A percentile compares a stretch with the other conserved stretches of the same genome.
Conservation (phyloP, 2,329 filamentous ascomycete species). For the Colletotrichum siamense region DNA sequence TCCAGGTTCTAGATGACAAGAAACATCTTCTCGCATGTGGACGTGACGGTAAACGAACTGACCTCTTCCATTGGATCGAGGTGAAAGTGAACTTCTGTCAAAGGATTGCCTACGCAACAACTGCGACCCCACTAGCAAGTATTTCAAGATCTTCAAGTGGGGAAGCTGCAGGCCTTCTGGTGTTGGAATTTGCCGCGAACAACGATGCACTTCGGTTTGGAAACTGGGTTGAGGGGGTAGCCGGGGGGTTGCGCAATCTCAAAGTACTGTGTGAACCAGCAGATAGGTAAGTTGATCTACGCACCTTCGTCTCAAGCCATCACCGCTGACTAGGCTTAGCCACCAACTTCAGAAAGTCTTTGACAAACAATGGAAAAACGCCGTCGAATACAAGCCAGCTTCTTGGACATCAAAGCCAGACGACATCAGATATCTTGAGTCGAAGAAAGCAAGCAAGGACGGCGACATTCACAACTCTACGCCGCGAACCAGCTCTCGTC, state of each 20-base stretch:
- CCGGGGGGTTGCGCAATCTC: fast-evolving
- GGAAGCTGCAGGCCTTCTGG: neutral
- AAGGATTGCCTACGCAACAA: neutral
- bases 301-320: no score
- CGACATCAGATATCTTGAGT: neutral
- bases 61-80: constrained; percentile 12
- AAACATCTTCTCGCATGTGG: neutral
- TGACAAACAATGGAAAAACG: neutral
- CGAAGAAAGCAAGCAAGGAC: neutral
- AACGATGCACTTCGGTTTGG: neutral
- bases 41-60: neutral
- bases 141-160: neutral
- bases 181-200: neutral
- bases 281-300: neutral
- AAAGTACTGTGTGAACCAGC: neutral
- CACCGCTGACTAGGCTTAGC: neutral
- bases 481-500: neutral
- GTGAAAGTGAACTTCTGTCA: neutral
- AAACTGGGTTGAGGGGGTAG: neutral
- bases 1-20: neutral
- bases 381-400: neutral
- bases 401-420: neutral
- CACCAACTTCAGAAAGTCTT: neutral
- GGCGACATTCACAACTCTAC: neutral
- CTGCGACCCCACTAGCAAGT: neutral